Conservation (phyloP, 2,329 filamentous ascomycete genomes). For the Aspergillaceae sp. region DNA sequence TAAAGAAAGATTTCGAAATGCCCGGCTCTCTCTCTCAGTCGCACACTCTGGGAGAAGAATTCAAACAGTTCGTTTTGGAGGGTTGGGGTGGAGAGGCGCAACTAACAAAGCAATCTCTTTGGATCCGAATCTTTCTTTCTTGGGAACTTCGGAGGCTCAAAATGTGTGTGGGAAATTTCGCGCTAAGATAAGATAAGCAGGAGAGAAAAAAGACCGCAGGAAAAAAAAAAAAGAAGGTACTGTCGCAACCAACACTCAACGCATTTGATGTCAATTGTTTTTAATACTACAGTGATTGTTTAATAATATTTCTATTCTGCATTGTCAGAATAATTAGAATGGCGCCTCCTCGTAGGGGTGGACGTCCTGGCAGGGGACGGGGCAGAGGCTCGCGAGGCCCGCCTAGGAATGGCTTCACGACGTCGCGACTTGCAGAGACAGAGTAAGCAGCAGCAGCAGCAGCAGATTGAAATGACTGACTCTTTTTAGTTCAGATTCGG, state of each 20-base stretch:
- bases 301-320: neutral
- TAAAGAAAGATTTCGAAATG: slow-evolving; percentile 7
- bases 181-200: slow-evolving; percentile 41
- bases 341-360: slow-evolving; percentile 20
- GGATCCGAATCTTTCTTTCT: slow-evolving; percentile 21
- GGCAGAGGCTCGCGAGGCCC: slow-evolving; percentile 23
- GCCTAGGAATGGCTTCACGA: slow-evolving; percentile 23
- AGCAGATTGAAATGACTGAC: slow-evolving; percentile 6
- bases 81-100: slow-evolving; percentile 19
- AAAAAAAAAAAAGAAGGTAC: neutral
- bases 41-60: neutral
- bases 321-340: slow-evolving; percentile 11
- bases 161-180: slow-evolving; percentile 41
- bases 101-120: too few relatives aligned
- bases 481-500: slow-evolving; percentile 20
- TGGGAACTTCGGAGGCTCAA: slow-evolving; percentile 20
- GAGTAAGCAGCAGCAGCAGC: slow-evolving; percentile 21
- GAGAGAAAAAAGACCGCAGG: slow-evolving; percentile 7
- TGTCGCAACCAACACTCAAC: neutral
- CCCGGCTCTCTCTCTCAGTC: slow-evolving; percentile 8
- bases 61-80: slow-evolving; percentile 7
- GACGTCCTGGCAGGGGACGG: slow-evolving; percentile 21
- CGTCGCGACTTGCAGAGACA: slow-evolving; percentile 31
- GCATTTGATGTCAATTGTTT: neutral
- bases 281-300: too few relatives aligned